Base-by-base conservation (phyloP, 495 filamentous ascomycete species). In the Recurvomyces mirabilis region DNA sequence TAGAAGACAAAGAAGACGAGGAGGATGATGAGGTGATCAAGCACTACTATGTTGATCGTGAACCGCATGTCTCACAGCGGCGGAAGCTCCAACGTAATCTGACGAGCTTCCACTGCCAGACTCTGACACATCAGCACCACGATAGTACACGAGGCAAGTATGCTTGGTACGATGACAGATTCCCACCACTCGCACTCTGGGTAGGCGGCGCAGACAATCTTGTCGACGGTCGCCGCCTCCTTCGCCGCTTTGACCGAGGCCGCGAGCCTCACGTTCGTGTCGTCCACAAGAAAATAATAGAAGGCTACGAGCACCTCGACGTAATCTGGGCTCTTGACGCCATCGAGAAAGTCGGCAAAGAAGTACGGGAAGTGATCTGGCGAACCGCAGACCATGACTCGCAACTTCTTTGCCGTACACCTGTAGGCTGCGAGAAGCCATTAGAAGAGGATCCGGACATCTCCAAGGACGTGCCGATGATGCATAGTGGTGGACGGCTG, bases 321-420 rank as follows among this genome's bases (percentile, higher is more conserved):
- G 87, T 95, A 4, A 72, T 98, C 20, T 98, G 89, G 89, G 89
- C 89, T 0, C 86, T 98, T 67, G 87, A 95, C 60, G 72, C 76
- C 0, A 74, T 86, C 17, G 84, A 93, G 38, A 73, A 88, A 61
- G 82, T 95, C 5, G 88, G 85, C 3, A 72, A 66, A 46, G 91
- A 94, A 64, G 68, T 98, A 0, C 69, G 74, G 23, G 79, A 91
- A 56, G 79, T 93, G 21, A 56, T 98, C 30, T 94, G 89, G 89
- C 78, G 74, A 59, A 82, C 74, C 1, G 69, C 71, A 43, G 63
- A 72, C 12, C 65, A 69, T 20, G 68, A 66, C 15, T 74, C 65
- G n/a, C 67, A 76, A 42, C 65, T 67, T 6, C 23, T 59, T 7
- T 86, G 82, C 55, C 68, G 77, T 23, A 60, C 72, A 4, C 86